A percentile compares a stretch with the other conserved stretches of the same genome.
Evolutionary conservation across 2,329 filamentous ascomycete genomes (phyloP).

Genomic region (Orbilia ellipsospora): DNA sequence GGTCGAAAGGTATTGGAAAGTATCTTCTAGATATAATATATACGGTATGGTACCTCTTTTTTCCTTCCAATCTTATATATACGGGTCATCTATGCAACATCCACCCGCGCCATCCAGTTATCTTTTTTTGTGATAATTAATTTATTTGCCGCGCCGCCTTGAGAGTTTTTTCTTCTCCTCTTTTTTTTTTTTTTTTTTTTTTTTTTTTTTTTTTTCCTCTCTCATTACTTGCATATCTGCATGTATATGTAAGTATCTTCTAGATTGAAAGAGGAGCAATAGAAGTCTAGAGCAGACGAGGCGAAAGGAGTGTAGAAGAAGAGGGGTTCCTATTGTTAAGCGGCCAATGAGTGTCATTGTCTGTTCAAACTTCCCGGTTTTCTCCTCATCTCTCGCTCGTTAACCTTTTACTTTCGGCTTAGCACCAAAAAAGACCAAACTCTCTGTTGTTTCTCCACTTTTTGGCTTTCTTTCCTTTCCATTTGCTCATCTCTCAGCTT

Average conservation of each 20-base stretch:
- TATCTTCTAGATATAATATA: neutral
- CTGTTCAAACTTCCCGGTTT: constrained; percentile 14
- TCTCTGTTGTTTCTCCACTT: constrained; percentile 1
- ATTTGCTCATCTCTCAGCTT: neutral
- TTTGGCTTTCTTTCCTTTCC: constrained; percentile 2
- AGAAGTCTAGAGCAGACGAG: too few relatives aligned
- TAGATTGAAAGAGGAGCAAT: too few relatives aligned
- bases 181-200: too few relatives aligned
- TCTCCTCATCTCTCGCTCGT: neutral
- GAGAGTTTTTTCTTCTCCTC: too few relatives aligned
- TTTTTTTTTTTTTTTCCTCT: too few relatives aligned
- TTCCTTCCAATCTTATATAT: neutral
- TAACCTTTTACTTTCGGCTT: too few relatives aligned
- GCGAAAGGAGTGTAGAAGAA: too few relatives aligned
- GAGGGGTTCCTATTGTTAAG: neutral
- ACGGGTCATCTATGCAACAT: neutral
- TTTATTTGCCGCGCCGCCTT: too few relatives aligned
- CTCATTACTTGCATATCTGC: too few relatives aligned
- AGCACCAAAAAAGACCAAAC: neutral
- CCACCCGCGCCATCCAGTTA: too few relatives aligned
- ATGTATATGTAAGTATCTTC: too few relatives aligned
- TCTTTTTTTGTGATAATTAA: too few relatives aligned
- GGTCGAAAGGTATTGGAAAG: neutral
- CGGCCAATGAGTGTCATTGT: neutral
- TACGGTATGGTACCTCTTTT: constrained; percentile 3